Percentiles rank a stretch among this genome's conserved stretches.
Evolutionary conservation across 345 rosid genomes (phyloP).

Genomic region (Brassica incana): DNA sequence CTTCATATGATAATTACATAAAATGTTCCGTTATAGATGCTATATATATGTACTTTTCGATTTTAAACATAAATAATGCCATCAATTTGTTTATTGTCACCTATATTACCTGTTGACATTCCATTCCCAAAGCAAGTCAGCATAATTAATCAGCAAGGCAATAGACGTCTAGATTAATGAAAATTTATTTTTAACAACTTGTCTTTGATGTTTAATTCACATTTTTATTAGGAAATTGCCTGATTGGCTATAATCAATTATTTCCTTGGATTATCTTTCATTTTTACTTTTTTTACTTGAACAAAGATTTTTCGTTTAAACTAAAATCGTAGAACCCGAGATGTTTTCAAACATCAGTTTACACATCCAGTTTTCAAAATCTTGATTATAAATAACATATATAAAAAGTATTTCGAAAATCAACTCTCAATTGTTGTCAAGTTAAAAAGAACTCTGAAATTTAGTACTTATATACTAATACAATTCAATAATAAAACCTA

Average conservation of each 20-base stretch:
- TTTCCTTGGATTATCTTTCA: not conserved
- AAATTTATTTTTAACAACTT: not conserved
- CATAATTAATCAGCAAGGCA: not conserved
- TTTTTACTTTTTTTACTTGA: not conserved
- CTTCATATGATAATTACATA: slow-evolving; percentile 2
- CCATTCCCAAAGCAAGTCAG: not conserved
- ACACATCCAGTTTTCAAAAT: not conserved
- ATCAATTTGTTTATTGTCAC: not conserved
- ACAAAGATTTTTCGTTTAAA: not conserved
- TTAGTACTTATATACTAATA: not conserved
- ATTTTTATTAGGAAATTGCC: not conserved
- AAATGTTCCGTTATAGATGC: not conserved
- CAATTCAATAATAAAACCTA: not conserved
- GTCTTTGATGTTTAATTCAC: not conserved
- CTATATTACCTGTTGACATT: not conserved
- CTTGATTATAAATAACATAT: not conserved
- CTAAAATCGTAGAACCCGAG: not conserved
- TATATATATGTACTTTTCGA: not conserved
- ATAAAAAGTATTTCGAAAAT: not conserved
- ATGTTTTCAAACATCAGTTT: not conserved
- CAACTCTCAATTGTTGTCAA: not conserved
- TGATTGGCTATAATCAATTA: not conserved
- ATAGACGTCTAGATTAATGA: not conserved
- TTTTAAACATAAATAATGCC: not conserved
- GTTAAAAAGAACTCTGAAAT: not conserved